These are phyloP conservation scores for Fallopia convolvulus DNA, from an alignment of 148 eudicot genomes.

Conservation along the genomic window DNA sequence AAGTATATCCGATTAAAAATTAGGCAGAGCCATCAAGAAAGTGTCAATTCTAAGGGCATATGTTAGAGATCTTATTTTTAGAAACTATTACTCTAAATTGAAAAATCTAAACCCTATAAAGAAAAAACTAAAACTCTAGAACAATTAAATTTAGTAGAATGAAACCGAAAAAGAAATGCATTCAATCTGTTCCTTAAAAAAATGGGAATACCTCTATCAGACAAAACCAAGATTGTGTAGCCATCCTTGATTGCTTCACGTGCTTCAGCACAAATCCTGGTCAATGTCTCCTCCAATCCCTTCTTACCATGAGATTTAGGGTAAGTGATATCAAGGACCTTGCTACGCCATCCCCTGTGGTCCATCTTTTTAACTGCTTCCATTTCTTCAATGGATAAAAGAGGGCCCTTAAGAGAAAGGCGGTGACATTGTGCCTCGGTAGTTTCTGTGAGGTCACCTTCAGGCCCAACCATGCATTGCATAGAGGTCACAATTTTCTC, in stretches of 20 bases:
- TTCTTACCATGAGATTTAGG: slow-evolving; percentile 59
- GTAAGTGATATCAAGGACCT: slow-evolving; percentile 87
- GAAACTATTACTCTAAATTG: too few relatives aligned
- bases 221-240: slow-evolving; percentile 71
- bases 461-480: slow-evolving; percentile 99
- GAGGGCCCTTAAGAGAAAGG: slow-evolving; percentile 89
- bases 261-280: slow-evolving; percentile 86
- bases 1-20: slow-evolving; percentile 4
- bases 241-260: slow-evolving; percentile 77
- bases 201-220: slow-evolving; percentile 74
- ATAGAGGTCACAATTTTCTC: slow-evolving; percentile 98
- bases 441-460: slow-evolving; percentile 96
- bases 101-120: too few relatives aligned
- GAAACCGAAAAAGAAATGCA: not conserved
- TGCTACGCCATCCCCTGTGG: slow-evolving; percentile 93
- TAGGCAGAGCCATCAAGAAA: not conserved
- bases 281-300: slow-evolving; percentile 90
- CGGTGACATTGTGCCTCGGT: slow-evolving; percentile 96
- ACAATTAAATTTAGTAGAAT: too few relatives aligned
- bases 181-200: not conserved
- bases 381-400: slow-evolving; percentile 74
- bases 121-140: too few relatives aligned
- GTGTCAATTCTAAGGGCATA: too few relatives aligned
- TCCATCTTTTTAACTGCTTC: slow-evolving; percentile 95
- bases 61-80: not conserved